These are phyloP conservation scores for Fusarium euwallaceae DNA, from an alignment of 2,329 filamentous ascomycete species.

Conservation along the genomic window DNA sequence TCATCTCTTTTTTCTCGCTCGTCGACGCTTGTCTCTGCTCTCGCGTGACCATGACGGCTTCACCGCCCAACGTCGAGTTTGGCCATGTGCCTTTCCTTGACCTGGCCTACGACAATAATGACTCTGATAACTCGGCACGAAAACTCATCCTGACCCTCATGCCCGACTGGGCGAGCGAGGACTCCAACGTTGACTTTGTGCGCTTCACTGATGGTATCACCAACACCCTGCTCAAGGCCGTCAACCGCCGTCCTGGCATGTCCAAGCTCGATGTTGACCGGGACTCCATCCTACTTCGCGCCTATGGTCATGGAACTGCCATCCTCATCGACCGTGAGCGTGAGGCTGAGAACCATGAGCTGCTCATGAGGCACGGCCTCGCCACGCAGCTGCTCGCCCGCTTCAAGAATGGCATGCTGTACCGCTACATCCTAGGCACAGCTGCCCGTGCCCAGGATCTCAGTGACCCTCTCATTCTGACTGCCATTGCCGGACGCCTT, in stretches of 20 bases:
- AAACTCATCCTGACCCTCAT: slow-evolving; percentile 82
- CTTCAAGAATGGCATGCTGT: slow-evolving; percentile 96
- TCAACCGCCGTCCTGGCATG: slow-evolving; percentile 75
- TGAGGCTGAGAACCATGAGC: slow-evolving; percentile 82
- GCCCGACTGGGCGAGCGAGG: slow-evolving; percentile 83
- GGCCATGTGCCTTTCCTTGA: slow-evolving; percentile 74
- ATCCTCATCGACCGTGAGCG: slow-evolving; percentile 96
- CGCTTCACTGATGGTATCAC: slow-evolving; percentile 98
- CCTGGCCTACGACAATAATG: slow-evolving; percentile 80
- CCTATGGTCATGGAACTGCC: slow-evolving; percentile 94
- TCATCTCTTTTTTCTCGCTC: slow-evolving; percentile 25
- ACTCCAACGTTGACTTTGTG: slow-evolving; percentile 84
- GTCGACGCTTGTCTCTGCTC: slow-evolving; percentile 19
- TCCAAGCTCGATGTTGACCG: slow-evolving; percentile 81
- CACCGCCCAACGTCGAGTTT: slow-evolving; percentile 50
- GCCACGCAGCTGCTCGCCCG: slow-evolving; percentile 90
- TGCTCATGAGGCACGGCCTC: slow-evolving; percentile 85
- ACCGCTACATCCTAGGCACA: slow-evolving; percentile 87
- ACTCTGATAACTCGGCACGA: slow-evolving; percentile 83
- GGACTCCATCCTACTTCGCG: slow-evolving; percentile 88
- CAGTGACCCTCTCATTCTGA: slow-evolving; percentile 80
- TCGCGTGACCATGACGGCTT: slow-evolving; percentile 51
- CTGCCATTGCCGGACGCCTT: slow-evolving; percentile 84
- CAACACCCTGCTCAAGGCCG: slow-evolving; percentile 88
- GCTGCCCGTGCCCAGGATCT: slow-evolving; percentile 87